phyloP scores from a whole-genome alignment of 495 filamentous ascomycete genomes.

The Aspergillus asperescens region DNA sequence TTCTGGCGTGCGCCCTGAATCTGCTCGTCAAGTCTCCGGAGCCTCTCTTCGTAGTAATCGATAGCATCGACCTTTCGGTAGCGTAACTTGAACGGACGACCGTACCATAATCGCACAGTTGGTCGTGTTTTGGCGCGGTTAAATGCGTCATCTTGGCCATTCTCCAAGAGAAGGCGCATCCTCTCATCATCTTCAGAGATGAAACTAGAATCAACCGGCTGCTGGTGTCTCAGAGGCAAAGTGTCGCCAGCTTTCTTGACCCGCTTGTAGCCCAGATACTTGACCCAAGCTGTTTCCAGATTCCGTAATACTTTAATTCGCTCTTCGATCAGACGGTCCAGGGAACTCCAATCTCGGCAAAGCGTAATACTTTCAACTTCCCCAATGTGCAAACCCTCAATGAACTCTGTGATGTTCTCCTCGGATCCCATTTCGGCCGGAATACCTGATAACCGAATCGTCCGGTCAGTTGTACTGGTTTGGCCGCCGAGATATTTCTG shows the following conservation, averaged over 20 bases:
- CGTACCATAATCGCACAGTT: conserved; percentile 70
- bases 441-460: conserved; percentile 85
- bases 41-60: conserved; percentile 83
- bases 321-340: conserved; percentile 71
- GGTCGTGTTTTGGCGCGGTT: conserved; percentile 54
- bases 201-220: conserved; percentile 30
- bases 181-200: conserved; percentile 40
- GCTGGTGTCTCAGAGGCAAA: conserved; percentile 48
- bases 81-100: conserved; percentile 65
- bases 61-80: conserved; percentile 80
- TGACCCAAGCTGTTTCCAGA: conserved; percentile 82
- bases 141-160: conserved; percentile 30
- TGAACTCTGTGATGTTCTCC: conserved; percentile 74
- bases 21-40: conserved; percentile 74
- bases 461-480: conserved; percentile 89
- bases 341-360: conserved; percentile 78
- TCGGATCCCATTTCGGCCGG: conserved; percentile 75
- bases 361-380: conserved; percentile 85
- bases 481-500: conserved; percentile 92
- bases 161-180: conserved; percentile 49
- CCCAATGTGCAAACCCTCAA: conserved; percentile 87
- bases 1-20: conserved; percentile 67
- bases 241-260: conserved; percentile 44
- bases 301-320: conserved; percentile 60
- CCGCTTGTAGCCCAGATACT: conserved; percentile 52